These are phyloP conservation scores for Ambrosia trifida DNA, from an alignment of 129 eudicot genomes.

Conservation along the genomic window DNA sequence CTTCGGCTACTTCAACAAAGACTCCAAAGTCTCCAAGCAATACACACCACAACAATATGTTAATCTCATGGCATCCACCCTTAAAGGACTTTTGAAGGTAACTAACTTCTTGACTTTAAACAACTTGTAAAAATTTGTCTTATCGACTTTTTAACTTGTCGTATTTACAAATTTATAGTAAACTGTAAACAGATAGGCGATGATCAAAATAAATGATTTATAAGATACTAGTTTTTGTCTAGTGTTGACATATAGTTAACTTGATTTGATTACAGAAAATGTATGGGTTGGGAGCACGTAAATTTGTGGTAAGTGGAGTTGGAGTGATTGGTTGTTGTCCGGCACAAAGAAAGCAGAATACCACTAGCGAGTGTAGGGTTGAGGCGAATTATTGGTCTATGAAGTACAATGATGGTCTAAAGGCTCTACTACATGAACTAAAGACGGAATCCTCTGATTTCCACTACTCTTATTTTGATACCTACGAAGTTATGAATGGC, in stretches of 20 bases:
- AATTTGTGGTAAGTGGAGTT: slow-evolving; percentile 54
- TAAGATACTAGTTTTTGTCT: not conserved
- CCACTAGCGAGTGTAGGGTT: slow-evolving; percentile 44
- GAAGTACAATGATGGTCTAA: slow-evolving; percentile 56
- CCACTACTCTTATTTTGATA: slow-evolving; percentile 59
- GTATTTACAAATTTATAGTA: not conserved
- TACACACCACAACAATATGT: slow-evolving; percentile 63
- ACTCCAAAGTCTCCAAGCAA: slow-evolving; percentile 39
- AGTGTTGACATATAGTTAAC: not conserved
- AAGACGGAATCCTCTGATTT: slow-evolving; percentile 50
- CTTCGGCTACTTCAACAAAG: slow-evolving; percentile 55
- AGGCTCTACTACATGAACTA: slow-evolving; percentile 35
- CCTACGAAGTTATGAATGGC: slow-evolving; percentile 42
- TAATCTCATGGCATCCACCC: slow-evolving; percentile 53
- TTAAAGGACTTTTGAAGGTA: slow-evolving; percentile 65
- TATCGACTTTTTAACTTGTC: not conserved
- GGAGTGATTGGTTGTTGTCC: slow-evolving; percentile 85
- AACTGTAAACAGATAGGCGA: not conserved
- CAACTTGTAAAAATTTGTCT: not conserved
- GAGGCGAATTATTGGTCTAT: slow-evolving; percentile 62
- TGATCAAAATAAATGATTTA: not conserved
- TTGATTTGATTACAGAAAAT: slow-evolving; percentile 33
- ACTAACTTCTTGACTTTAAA: not conserved
- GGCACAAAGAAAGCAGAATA: slow-evolving; percentile 49
- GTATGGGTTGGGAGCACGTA: slow-evolving; percentile 67